phyloP scores from a whole-genome alignment of 2,329 filamentous ascomycete genomes.

The Leptographium galeiforme region DNA sequence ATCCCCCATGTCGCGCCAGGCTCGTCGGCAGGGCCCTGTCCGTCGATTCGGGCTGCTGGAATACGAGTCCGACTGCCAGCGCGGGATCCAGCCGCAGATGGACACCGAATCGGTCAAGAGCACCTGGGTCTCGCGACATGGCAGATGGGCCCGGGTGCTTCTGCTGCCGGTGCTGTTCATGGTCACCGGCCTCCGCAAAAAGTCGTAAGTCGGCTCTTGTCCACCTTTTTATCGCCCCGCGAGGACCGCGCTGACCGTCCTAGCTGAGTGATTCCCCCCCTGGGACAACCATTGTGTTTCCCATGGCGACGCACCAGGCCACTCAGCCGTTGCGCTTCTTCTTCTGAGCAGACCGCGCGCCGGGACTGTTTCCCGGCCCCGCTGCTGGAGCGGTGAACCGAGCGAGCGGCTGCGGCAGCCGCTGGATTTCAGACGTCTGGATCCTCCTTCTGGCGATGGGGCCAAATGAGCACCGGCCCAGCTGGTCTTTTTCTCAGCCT shows the following conservation, averaged over 20 bases:
- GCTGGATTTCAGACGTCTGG: too few relatives aligned
- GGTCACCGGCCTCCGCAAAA: slow-evolving; percentile 14
- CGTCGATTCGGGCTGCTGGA: background rate
- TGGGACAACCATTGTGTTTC: too few relatives aligned
- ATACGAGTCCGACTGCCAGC: background rate
- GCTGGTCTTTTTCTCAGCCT: too few relatives aligned
- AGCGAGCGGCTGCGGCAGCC: too few relatives aligned
- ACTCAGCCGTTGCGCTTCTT: too few relatives aligned
- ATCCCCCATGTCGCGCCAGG: background rate
- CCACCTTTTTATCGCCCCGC: background rate
- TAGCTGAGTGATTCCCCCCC: background rate
- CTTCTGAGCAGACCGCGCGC: too few relatives aligned
- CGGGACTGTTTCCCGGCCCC: too few relatives aligned
- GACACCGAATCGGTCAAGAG: background rate
- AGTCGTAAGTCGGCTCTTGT: background rate
- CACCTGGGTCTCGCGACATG: slow-evolving; percentile 12
- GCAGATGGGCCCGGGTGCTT: slow-evolving; percentile 21
- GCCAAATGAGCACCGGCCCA: too few relatives aligned
- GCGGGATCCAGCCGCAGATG: background rate
- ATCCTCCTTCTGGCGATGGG: too few relatives aligned
- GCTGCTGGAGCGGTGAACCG: too few relatives aligned
- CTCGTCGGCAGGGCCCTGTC: background rate
- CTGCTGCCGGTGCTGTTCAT: slow-evolving; percentile 19
- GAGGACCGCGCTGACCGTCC: background rate
- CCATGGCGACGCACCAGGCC: too few relatives aligned